Percentiles rank a stretch among this genome's conserved stretches.
Conservation (phyloP, 228 moss, liverwort and hornwort species). For the Sphagnum magellanicum region DNA sequence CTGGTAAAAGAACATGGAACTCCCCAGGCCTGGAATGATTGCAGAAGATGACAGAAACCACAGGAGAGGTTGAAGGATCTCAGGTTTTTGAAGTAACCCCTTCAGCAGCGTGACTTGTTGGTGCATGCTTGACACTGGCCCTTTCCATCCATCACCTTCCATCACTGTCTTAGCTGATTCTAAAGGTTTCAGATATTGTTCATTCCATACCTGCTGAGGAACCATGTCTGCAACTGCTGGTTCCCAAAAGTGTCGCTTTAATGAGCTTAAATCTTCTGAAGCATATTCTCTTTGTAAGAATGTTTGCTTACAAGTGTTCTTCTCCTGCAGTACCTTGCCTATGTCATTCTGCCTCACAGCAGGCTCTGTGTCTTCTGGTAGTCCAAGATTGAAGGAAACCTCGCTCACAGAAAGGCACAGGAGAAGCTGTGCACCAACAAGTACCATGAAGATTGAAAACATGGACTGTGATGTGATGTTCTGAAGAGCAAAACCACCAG, state of each 20-base stretch:
- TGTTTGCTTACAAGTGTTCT: conserved; percentile 10
- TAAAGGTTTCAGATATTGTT: background rate
- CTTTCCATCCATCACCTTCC: background rate
- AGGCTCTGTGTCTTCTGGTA: background rate
- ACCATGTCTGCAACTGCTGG: background rate
- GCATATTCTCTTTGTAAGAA: conserved; percentile 21
- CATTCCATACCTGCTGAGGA: background rate
- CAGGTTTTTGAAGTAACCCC: conserved; percentile 39
- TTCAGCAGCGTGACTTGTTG: conserved; percentile 26
- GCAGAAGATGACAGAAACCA: conserved; percentile 88
- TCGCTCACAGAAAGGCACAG: conserved; percentile 49
- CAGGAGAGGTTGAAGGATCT: conserved; percentile 36
- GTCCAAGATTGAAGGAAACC: conserved; percentile 44
- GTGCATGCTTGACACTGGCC: conserved; percentile 10
- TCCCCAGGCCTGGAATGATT: conserved; percentile 56
- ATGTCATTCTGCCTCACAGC: background rate
- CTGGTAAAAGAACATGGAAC: conserved; percentile 80
- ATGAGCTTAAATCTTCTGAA: conserved; percentile 4
- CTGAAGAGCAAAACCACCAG: conserved; percentile 74
- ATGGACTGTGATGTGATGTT: conserved; percentile 45
- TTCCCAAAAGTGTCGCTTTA: background rate
- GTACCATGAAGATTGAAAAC: conserved; percentile 63
- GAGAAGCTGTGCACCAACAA: conserved; percentile 64
- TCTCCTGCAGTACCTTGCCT: conserved; percentile 1
- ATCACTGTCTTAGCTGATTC: conserved; percentile 1